Conservation (phyloP, 2,329 filamentous ascomycete genomes). For the Trichoderma sp. region DNA sequence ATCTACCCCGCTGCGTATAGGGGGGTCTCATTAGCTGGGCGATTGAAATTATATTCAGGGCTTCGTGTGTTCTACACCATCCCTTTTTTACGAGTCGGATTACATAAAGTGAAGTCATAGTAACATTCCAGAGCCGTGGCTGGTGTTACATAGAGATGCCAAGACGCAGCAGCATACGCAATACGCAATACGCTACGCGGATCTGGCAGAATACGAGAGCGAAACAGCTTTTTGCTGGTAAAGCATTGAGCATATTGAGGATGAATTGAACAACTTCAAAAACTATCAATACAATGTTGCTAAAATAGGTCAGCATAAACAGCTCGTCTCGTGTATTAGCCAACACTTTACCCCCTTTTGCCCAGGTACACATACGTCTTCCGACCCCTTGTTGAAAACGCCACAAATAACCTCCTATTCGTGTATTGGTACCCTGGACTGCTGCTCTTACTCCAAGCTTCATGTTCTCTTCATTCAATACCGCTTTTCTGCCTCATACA, state of each 20-base stretch:
- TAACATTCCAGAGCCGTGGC: neutral
- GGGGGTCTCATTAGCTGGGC: constrained; percentile 8
- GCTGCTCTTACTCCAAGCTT: neutral
- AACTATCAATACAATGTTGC: neutral
- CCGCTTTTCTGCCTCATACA: constrained; percentile 39
- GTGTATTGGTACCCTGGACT: constrained; percentile 1
- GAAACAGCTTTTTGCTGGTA: neutral
- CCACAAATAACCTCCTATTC: neutral
- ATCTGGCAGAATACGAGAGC: neutral
- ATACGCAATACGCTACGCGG: too few relatives aligned
- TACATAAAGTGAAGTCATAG: too few relatives aligned
- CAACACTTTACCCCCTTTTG: neutral
- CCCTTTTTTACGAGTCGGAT: neutral
- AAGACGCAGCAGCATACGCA: neutral
- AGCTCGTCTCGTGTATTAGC: neutral
- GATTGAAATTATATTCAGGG: neutral
- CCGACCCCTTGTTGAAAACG: neutral
- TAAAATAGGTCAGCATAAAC: neutral
- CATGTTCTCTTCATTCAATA: neutral
- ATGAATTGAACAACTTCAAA: neutral
- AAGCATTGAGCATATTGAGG: neutral
- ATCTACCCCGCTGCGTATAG: constrained; percentile 13
- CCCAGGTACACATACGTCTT: neutral
- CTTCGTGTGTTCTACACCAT: neutral
- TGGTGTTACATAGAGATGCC: neutral